Evolutionary conservation across 1,139 yeast genomes (phyloP).

Genomic region (Kodamaea derodonti): DNA sequence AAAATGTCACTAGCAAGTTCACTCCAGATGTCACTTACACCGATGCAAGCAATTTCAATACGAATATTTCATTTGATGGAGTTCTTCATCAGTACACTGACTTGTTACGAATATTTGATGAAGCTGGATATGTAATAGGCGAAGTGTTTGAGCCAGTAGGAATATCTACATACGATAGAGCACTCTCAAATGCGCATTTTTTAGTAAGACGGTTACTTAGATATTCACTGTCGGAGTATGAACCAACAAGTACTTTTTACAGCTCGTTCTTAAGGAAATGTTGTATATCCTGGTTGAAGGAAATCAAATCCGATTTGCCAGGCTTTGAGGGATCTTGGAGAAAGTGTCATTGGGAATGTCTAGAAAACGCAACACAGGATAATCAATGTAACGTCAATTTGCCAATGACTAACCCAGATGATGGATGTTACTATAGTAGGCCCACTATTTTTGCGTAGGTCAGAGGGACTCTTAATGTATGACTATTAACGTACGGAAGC

Average conservation of each 20-base stretch:
- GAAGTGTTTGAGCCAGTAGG: background rate
- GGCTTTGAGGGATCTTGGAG: background rate
- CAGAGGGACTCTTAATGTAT: too few species aligned
- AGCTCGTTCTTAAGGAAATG: background rate
- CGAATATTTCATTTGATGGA: too few species aligned
- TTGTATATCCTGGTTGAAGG: background rate
- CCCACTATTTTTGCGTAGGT: constrained; percentile 1
- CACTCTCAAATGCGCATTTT: background rate
- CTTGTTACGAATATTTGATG: background rate
- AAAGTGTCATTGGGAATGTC: background rate
- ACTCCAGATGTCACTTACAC: too few species aligned
- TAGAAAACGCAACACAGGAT: background rate
- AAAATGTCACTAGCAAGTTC: too few species aligned
- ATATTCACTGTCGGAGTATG: background rate
- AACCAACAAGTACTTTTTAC: background rate
- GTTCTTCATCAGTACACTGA: background rate
- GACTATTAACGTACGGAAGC: too few species aligned
- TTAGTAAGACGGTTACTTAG: background rate
- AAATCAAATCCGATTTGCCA: background rate
- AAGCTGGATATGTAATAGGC: background rate
- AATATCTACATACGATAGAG: background rate
- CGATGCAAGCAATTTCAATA: too few species aligned
- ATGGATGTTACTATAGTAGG: background rate
- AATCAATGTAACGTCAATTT: background rate
- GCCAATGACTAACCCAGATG: background rate